Evolutionary conservation across 1,139 yeast species (phyloP), one percentile per base, ranked within the genome.

Genomic region (Meyerozyma elateridarum): DNA sequence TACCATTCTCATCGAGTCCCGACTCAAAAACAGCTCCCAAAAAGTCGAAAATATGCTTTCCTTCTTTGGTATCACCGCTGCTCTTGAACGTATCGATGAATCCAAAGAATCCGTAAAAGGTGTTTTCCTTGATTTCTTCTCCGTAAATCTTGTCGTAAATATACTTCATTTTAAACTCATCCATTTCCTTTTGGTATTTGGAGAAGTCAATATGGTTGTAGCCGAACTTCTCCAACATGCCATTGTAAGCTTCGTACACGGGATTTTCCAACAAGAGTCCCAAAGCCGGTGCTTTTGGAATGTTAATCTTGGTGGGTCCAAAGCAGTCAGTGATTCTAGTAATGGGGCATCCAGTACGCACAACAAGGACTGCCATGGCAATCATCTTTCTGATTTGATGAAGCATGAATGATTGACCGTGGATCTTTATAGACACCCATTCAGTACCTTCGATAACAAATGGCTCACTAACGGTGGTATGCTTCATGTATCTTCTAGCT

Each of bases 341-440:
- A 19, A 75, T 54, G 4, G 97, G 95, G 49, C 91, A 76, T 12
- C 95, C 91, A 14, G 93, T 80, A 50, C 98, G 75, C 19, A 89
- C 78, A 12, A 85, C 77, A 35, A 91, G 67, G 0, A 89, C 76
- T 1, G 95, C 95, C 95, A 91, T 83, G 17, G 96, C 93, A 38
- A 93, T 87, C 99, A 91, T 91, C 56, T 91, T 91, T 55, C 99
- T 78, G 51, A 91, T 91, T 67, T 91, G 99, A 59, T 91, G 98
- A 40, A 91, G 70, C 99, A 93, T 93, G 57, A 91, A 91, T 6
- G 96, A 87, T 60, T 91, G 98, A 3, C 99, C 99, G 54, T 91
- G 98, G 40, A 91, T 85, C 60, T 91, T 91, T 49, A 93, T 81
- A 2, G 96, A 85, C 4, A 87, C 74, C 99, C 99, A 91, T 54